Conservation (phyloP, 495 filamentous ascomycete genomes). For the Penicillium angulare region DNA sequence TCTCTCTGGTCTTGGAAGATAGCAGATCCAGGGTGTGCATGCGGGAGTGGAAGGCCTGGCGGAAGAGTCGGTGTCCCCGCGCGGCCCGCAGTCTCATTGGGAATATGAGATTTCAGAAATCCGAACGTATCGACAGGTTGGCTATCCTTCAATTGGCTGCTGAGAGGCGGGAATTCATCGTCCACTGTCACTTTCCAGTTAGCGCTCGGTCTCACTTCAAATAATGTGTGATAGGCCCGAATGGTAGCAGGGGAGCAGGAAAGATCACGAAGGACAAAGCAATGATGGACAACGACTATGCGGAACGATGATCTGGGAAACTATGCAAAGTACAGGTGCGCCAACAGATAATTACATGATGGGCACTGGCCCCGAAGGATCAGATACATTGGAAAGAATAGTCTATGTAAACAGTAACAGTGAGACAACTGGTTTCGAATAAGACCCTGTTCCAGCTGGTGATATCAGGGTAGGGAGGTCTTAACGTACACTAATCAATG, state of each 20-base stretch:
- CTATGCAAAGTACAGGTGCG: conserved; percentile 25
- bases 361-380: conserved; percentile 19
- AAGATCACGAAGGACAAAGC: not conserved
- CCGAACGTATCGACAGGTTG: conserved; percentile 42
- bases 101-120: conserved; percentile 44
- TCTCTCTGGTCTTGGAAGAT: conserved; percentile 35
- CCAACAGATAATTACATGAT: conserved; percentile 40
- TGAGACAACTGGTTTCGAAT: conserved; percentile 56
- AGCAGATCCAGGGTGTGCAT: conserved; percentile 48
- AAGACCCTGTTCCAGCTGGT: conserved; percentile 46
- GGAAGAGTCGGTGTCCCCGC: conserved; percentile 60
- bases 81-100: conserved; percentile 35
- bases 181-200: conserved; percentile 34
- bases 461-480: conserved; percentile 54
- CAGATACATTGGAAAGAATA: conserved; percentile 34
- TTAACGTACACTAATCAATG: conserved; percentile 80
- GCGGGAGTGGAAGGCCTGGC: conserved; percentile 62
- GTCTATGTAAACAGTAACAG: conserved; percentile 48
- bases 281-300: conserved; percentile 15
- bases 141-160: conserved; percentile 33
- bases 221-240: conserved; percentile 8
- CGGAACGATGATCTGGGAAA: conserved; percentile 3
- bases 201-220: conserved; percentile 20
- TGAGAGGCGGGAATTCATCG: conserved; percentile 55
- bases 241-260: conserved; percentile 1